A percentile compares a stretch with the other conserved stretches of the same genome.
phyloP scores from a whole-genome alignment of 805 yeast genomes.

The Saturnispora galanensis region DNA sequence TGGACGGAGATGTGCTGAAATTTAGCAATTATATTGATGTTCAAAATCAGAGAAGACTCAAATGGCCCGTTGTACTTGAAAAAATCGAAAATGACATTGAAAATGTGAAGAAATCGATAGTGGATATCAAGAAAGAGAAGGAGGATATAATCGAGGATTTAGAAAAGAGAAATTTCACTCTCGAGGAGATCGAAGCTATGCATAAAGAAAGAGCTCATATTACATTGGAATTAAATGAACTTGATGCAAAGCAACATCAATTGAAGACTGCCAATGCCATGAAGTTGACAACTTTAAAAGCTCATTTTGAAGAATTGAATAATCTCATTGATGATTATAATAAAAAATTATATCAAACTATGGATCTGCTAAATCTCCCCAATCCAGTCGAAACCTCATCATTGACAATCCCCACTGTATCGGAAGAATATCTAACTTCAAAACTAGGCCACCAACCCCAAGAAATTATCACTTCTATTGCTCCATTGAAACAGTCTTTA shows the following conservation, averaged over 20 bases:
- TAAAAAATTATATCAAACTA: slow-evolving; percentile 40
- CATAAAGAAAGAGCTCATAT: slow-evolving; percentile 52
- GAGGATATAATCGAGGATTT: slow-evolving; percentile 37
- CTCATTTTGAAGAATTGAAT: slow-evolving; percentile 42
- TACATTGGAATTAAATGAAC: slow-evolving; percentile 40
- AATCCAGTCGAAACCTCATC: slow-evolving; percentile 15
- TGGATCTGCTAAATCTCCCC: slow-evolving; percentile 17
- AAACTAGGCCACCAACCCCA: slow-evolving; percentile 38
- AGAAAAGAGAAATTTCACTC: slow-evolving; percentile 45
- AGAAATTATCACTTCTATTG: slow-evolving; percentile 27
- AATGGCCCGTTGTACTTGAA: slow-evolving; percentile 54
- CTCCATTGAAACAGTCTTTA: slow-evolving; percentile 24
- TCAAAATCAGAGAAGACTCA: slow-evolving; percentile 52
- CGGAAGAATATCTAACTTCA: slow-evolving; percentile 29
- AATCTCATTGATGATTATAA: slow-evolving; percentile 48
- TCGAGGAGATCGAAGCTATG: slow-evolving; percentile 53
- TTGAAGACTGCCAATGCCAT: slow-evolving; percentile 38
- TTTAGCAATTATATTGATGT: slow-evolving; percentile 63
- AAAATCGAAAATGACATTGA: slow-evolving; percentile 47
- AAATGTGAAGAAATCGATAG: slow-evolving; percentile 32
- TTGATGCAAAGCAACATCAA: slow-evolving; percentile 31
- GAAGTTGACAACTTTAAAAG: slow-evolving; percentile 41
- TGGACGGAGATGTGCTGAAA: slow-evolving; percentile 61
- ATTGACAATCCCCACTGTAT: slow-evolving; percentile 18
- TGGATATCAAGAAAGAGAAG: slow-evolving; percentile 28